Evolutionary conservation across 2,329 filamentous ascomycete species (phyloP).

Genomic region (Penicillium sp.): DNA sequence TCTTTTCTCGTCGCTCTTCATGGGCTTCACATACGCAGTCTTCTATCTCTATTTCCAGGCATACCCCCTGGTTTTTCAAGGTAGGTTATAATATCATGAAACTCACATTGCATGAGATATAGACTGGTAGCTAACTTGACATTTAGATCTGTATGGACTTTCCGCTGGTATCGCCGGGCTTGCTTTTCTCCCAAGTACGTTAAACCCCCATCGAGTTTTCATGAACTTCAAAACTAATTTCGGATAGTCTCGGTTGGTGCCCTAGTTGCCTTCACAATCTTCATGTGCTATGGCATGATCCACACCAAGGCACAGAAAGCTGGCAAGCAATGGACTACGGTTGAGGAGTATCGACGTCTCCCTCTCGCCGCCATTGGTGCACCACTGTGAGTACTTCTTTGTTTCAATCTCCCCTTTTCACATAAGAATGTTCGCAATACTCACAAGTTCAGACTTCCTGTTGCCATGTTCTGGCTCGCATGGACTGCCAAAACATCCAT

Average conservation of each 20-base stretch:
- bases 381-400: slow-evolving; percentile 41
- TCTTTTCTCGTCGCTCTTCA: slow-evolving; percentile 67
- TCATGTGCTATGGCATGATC: slow-evolving; percentile 65
- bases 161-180: slow-evolving; percentile 33
- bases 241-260: slow-evolving; percentile 60
- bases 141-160: slow-evolving; percentile 32
- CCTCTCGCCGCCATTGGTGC: slow-evolving; percentile 72
- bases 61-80: slow-evolving; percentile 69
- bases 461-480: slow-evolving; percentile 56
- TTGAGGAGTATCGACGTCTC: slow-evolving; percentile 65
- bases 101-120: too few species aligned
- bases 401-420: neutral
- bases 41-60: slow-evolving; percentile 75
- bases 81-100: slow-evolving; percentile 31
- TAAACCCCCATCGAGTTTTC: neutral
- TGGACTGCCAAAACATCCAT: slow-evolving; percentile 23
- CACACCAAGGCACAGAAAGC: slow-evolving; percentile 55
- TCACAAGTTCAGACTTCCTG: slow-evolving; percentile 37
- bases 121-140: slow-evolving; percentile 54
- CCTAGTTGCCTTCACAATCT: slow-evolving; percentile 61
- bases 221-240: neutral
- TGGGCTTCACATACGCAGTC: slow-evolving; percentile 69
- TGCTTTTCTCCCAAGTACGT: slow-evolving; percentile 34
- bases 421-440: neutral
- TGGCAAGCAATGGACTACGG: slow-evolving; percentile 61